Evolutionary conservation across 805 yeast genomes (phyloP).

Genomic region (Saturnispora sekii): DNA sequence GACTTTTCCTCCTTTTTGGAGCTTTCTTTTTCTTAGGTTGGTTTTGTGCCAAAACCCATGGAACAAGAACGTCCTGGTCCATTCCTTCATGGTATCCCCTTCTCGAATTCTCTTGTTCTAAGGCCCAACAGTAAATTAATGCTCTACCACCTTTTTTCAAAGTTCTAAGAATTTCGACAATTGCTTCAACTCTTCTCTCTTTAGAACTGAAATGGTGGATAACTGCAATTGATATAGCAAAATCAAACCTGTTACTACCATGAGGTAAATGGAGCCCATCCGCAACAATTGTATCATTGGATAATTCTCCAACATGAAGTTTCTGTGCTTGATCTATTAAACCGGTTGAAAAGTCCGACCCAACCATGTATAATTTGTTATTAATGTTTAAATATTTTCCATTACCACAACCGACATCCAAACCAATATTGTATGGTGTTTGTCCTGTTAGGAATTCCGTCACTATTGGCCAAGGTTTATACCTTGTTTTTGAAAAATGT

Average conservation of each 20-base stretch:
- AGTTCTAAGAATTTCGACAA: slow-evolving; percentile 49
- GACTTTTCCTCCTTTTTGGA: slow-evolving; percentile 6
- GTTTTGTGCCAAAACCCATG: slow-evolving; percentile 74
- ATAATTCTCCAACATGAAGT: slow-evolving; percentile 19
- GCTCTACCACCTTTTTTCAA: slow-evolving; percentile 56
- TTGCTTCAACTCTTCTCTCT: slow-evolving; percentile 69
- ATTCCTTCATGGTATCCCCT: slow-evolving; percentile 88
- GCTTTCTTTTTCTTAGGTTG: slow-evolving; percentile 28
- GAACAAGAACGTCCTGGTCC: slow-evolving; percentile 90
- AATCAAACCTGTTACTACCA: slow-evolving; percentile 41
- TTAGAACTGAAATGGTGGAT: slow-evolving; percentile 90
- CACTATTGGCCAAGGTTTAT: slow-evolving; percentile 97
- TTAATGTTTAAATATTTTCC: slow-evolving; percentile 83
- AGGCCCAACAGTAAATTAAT: slow-evolving; percentile 90
- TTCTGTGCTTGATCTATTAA: slow-evolving; percentile 53
- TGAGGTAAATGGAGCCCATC: slow-evolving; percentile 71
- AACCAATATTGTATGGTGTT: slow-evolving; percentile 54
- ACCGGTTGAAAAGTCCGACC: slow-evolving; percentile 67
- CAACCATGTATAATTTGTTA: slow-evolving; percentile 56
- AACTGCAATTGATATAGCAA: slow-evolving; percentile 92
- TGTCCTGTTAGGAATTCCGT: slow-evolving; percentile 50
- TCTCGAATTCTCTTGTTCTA: slow-evolving; percentile 80
- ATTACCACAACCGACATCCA: slow-evolving; percentile 96
- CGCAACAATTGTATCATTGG: slow-evolving; percentile 57
- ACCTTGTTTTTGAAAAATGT: slow-evolving; percentile 89